Base-by-base conservation (phyloP, 2,329 filamentous ascomycete species). In the Aquanectria penicillioides region DNA sequence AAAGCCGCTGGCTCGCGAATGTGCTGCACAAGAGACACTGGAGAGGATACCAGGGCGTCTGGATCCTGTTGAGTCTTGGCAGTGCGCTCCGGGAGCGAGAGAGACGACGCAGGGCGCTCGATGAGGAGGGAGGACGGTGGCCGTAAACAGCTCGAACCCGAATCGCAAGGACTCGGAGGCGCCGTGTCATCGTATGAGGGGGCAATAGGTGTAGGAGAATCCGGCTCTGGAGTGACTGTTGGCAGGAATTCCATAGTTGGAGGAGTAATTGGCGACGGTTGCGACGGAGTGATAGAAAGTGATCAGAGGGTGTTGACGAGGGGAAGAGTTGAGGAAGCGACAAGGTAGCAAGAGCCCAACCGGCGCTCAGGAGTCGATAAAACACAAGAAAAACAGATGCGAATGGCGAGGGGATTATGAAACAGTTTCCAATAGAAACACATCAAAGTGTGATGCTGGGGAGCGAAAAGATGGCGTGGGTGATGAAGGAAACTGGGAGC, bases 91-190 rank as follows among this genome's bases (percentile, higher is more conserved):
- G 15, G 13, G 4, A 36, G 17, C 3, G 43, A 47, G 13, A 12
- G 10, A 6, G 17, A 12, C 2, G 28, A 31, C 20, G 11, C 36
- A 2, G 29, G 34, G 29, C 41, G 60, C 54, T 68, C 60, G 13
- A 64, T 36, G 13, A 63, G 56, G n/a, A 67, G 62, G 22, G 58
- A 61, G 6, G 49, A 49, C 5, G 66, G 64, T n/a, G 66, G 62
- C 3, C 43, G 41, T 4, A 23, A 51, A 15, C 41, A 67, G 37
- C 43, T 48, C 9, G 49, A 20, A n/a, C 31, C 38, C 34, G 56
- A 50, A 36, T 41, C 31, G 40, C 28, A 13, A n/a, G n/a, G 13
- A 5, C 26, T 64, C 20, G 29, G 38, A 5, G 38, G 6, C 10
- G 23, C 5, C 10, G 12, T 33, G 15, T 25, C 12, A 26, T 22